Base-by-base conservation (phyloP, 768 basidiomycete species). In the Trametes cubensis region DNA sequence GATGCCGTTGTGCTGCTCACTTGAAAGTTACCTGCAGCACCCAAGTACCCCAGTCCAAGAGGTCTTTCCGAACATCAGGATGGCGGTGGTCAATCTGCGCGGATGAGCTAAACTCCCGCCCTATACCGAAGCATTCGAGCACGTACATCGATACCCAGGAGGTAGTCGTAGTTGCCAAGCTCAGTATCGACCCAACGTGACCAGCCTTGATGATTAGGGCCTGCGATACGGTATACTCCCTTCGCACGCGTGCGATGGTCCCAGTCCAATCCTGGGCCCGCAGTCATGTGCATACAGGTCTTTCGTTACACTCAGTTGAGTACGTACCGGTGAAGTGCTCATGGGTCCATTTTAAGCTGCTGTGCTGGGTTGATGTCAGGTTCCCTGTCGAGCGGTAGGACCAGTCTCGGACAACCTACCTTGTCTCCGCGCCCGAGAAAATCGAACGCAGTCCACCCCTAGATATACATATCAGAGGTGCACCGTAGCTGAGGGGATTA, bases 381-480 rank as follows among this genome's bases (percentile, higher is more conserved):
- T 2, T 41, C 11, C 34, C 2, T 14, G 41, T 7, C 20, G 26
- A 23, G 38, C 11, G 23, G 4, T 23, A 41, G 38, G 21, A 45
- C 23, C 42, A 21, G 42, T n/a, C 17, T 14, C 28, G 17, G 40
- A 55, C 70, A 68, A 64, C 45, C 61, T 70, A 92, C 91, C 78
- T 91, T 88, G 40, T 83, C 82, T 18, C 79, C 82, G 74, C 95
- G 79, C 44, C 87, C 90, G n/a, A 85, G 78, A 71, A 92, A 96
- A 63, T 90, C 85, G 72, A 91, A 98, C 0, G 80, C 85, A n/a
- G 92, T 93, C 91, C 92, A 93, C 0, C 83, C 89, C 92, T 92
- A 48, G 8, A 15, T 60, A 11, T 21, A 58, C 60, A 58, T 63
- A 30, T 58, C 42, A 15, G 48, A 54, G 14, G 10, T 44, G n/a